Base-by-base conservation (phyloP, 164 flowering plant species). In the Berberis vulgaris region DNA sequence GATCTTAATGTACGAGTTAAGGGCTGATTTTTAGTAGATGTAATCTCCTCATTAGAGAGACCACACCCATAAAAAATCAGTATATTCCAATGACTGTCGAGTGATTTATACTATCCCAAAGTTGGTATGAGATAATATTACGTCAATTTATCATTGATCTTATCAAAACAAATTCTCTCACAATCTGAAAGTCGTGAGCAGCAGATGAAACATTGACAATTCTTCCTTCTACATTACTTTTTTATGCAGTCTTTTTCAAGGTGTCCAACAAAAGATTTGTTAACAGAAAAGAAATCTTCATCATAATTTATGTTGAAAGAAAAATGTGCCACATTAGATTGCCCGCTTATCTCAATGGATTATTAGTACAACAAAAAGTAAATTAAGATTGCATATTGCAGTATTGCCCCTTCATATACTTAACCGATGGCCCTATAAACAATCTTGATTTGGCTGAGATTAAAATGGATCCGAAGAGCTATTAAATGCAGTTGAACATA, bases 161-260 rank as follows among this genome's bases (percentile, higher is more conserved):
- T 77, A 44, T 84, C 83, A 71, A 86, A 91, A 59, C 81, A 82
- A 66, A 91, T 82, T 59, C 96, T 91, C 76, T 76, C 91, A 1
- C 12, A 57, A 54, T 84, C 84, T 8, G 85, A 0, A 58, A 69
- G 63, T 1, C 63, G 58, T 91, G 96, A 56, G 72, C 75, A 1
- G 59, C 65, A 57, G 97, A 91, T 45, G 97, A 86, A 8, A 91
- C 78, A 74, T 88, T 91, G 6, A 91, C 84, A 57, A 91, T 84
- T 72, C 88, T 81, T 66, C 97, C 97, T 74, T 91, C 90, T 58
- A 46, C 73, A 1, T 70, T 73, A 59, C 82, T 81, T 73, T 78
- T 60, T 5, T 39, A 54, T 6, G 87, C 84, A 12, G 94, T 85
- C 7, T 49, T 80, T 59, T 86, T 86, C 94, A 91, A 84, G 41